Percentiles rank a stretch among this genome's conserved stretches.
These are phyloP conservation scores for Phyllachora maydis DNA, from an alignment of 2,329 filamentous ascomycete species.

Conservation along the genomic window DNA sequence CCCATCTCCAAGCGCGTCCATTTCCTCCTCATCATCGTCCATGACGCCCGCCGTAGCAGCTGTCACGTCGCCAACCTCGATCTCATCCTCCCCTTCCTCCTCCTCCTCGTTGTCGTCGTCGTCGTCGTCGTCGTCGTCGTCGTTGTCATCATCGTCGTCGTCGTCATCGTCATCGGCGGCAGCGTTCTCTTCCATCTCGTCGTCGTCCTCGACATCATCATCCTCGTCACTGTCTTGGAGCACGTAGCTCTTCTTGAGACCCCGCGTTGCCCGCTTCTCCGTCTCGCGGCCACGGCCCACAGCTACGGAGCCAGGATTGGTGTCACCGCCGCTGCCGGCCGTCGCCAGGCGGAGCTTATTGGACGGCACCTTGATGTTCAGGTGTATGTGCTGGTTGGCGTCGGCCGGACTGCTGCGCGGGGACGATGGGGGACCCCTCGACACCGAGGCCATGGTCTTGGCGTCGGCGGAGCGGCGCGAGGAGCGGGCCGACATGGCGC, in stretches of 20 bases:
- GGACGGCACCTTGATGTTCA: constrained; percentile 30
- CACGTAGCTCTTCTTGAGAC: constrained; percentile 37
- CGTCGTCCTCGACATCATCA: constrained; percentile 17
- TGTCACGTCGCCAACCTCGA: constrained; percentile 5
- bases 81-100: constrained; percentile 1
- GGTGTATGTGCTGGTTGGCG: constrained; percentile 22
- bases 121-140: constrained; percentile 5
- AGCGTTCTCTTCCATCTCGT: constrained; percentile 8
- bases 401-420: constrained; percentile 12
- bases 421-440: constrained; percentile 22
- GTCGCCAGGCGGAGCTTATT: constrained; percentile 30
- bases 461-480: constrained; percentile 26
- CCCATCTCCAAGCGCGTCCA: constrained; percentile 4
- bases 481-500: constrained; percentile 26
- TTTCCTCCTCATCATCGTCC: constrained; percentile 11
- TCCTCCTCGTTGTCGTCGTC: too few relatives aligned
- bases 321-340: constrained; percentile 11
- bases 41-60: too few relatives aligned
- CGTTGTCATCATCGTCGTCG: constrained; percentile 9
- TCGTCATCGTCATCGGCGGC: constrained; percentile 5
- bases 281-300: constrained; percentile 7
- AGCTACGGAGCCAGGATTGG: constrained; percentile 10
- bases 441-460: constrained; percentile 16
- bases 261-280: constrained; percentile 27
- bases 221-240: constrained; percentile 25